A percentile compares a stretch with the other conserved stretches of the same genome.
Conservation (phyloP, 371 early-diverging fungal genomes). For the Mortierella sp. region DNA sequence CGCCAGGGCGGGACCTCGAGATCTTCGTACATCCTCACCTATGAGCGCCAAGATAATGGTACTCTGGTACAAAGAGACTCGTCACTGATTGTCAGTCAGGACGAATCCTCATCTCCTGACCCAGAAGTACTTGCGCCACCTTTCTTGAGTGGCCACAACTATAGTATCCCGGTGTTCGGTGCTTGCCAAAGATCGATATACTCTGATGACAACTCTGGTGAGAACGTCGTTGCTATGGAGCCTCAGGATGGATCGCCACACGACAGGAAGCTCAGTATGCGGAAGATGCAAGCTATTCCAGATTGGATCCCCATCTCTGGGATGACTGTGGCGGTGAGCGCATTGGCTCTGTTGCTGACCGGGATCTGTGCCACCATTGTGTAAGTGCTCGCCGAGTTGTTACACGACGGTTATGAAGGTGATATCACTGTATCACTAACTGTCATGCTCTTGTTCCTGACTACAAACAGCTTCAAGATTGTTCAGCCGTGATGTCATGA, state of each 20-base stretch:
- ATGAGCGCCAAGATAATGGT: not conserved
- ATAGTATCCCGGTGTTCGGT: slow-evolving; percentile 23
- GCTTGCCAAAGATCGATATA: not conserved
- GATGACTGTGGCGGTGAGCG: slow-evolving; percentile 7
- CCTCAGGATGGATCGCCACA: not conserved
- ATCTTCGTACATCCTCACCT: no score
- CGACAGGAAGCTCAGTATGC: not conserved
- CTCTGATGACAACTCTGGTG: not conserved
- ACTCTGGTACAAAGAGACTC: not conserved
- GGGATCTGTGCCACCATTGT: slow-evolving; percentile 29
- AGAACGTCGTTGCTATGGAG: not conserved
- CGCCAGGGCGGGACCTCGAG: not conserved
- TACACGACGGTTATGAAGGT: not conserved
- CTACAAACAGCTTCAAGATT: slow-evolving; percentile 14
- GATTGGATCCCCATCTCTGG: slow-evolving; percentile 22
- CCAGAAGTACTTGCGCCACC: slow-evolving; percentile 12
- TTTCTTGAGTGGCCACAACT: slow-evolving; percentile 30
- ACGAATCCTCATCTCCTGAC: not conserved
- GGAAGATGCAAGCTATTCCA: slow-evolving; percentile 18
- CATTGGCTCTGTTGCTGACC: slow-evolving; percentile 16
- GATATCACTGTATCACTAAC: not conserved
- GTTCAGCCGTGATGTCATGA: no score
- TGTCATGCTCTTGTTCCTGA: not conserved
- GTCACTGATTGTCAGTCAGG: not conserved
- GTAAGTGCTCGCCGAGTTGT: slow-evolving; percentile 7